Base-by-base conservation (phyloP, 768 basidiomycete species). In the Hericium alpestre region DNA sequence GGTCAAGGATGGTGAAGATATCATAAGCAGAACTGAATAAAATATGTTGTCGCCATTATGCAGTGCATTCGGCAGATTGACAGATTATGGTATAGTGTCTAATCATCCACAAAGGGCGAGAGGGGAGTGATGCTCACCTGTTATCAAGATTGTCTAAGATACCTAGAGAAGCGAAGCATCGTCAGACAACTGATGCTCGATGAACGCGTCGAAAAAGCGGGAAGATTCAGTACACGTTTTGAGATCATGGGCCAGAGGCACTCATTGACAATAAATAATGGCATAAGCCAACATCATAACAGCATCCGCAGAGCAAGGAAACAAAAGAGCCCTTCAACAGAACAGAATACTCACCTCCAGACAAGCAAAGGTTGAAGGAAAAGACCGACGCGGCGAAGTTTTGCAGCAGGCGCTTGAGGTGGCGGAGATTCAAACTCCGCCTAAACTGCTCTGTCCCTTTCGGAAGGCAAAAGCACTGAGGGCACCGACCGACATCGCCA, bases 181-280 rank as follows among this genome's bases (percentile, higher is more conserved):
- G 37, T 61, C 38, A 57, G 50, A 47, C n/a, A 39, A 32, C 5
- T 32, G 32, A 32, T 32, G 32, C 6, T 32, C 8, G 32, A 32
- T 32, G 8, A 32, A 32, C 32, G 32, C 32, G 32, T 7, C 32
- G 8, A 32, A 7, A 32, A 32, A 32, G 22, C 57, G 25, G 57
- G 57, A 49, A 40, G 55, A 51, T 55, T 83, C 82, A 83, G 79
- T 60, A 72, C 67, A 69, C 69, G 65, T 58, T 51, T 71, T 81
- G 74, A 69, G 72, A 79, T 84, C 83, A 83, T 67, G 61, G 6
- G 18, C 27, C 32, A 32, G 32, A 32, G 54, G 53, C 56, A 60
- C 62, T 71, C 68, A 71, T 66, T 63, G 82, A 86, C 83, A 87
- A 86, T 84, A 87, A 84, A 86, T 86, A 77, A 61, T 71, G 68